A percentile compares a stretch with the other conserved stretches of the same genome.
Conservation (phyloP, 1,284 basidiomycete genomes). For the Gomphus bonarii region DNA sequence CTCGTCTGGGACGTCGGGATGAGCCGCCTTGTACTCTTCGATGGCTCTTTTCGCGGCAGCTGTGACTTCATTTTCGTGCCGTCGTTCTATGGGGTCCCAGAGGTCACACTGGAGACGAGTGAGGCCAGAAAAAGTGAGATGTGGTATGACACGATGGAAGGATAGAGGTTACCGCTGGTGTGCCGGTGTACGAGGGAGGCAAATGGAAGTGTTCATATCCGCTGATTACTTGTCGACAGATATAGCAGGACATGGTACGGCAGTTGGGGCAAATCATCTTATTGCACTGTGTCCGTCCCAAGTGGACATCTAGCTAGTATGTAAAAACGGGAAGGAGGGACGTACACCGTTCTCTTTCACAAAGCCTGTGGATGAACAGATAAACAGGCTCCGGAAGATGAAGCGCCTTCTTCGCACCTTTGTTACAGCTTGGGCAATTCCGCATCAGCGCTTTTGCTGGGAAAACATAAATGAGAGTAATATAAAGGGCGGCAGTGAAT, state of each 20-base stretch:
- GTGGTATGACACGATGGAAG: background rate
- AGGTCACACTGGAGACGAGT: constrained; percentile 38
- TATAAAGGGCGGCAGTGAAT: background rate
- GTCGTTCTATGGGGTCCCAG: constrained; percentile 60
- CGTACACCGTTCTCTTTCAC: constrained; percentile 64
- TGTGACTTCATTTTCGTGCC: constrained; percentile 60
- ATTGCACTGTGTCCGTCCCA: constrained; percentile 48
- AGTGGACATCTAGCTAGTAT: background rate
- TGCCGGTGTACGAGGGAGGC: background rate
- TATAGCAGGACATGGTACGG: constrained; percentile 61
- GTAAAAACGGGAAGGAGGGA: constrained; percentile 10
- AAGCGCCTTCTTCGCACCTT: constrained; percentile 33
- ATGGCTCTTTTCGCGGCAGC: constrained; percentile 57
- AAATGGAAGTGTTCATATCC: constrained; percentile 76
- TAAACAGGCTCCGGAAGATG: background rate
- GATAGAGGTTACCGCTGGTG: background rate
- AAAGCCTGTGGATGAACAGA: constrained; percentile 41
- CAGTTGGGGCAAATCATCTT: constrained; percentile 73
- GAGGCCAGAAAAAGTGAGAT: background rate
- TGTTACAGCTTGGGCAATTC: constrained; percentile 72
- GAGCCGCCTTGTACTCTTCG: constrained; percentile 41
- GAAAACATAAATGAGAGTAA: background rate
- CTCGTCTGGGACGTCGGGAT: constrained; percentile 46
- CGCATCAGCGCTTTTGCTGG: constrained; percentile 72
- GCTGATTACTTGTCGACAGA: constrained; percentile 57